These are phyloP conservation scores for Tulasnella sp. DNA, from an alignment of 768 basidiomycete species.

Conservation along the genomic window DNA sequence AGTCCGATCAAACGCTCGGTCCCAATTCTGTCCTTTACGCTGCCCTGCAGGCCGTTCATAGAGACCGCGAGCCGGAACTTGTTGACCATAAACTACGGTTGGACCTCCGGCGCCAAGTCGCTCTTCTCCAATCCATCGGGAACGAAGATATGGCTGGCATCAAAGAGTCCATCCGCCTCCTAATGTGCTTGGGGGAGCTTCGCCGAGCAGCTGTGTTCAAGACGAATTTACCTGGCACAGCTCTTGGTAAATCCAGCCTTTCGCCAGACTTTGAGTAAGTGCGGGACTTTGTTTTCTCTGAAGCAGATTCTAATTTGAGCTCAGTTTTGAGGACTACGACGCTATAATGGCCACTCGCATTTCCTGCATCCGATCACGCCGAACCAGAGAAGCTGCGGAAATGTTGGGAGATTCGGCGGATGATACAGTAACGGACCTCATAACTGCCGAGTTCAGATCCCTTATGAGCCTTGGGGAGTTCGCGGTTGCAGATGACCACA, in stretches of 20 bases:
- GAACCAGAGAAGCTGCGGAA: slow-evolving; percentile 44
- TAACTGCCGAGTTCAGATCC: slow-evolving; percentile 58
- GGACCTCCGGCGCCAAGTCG: slow-evolving; percentile 54
- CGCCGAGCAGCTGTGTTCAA: slow-evolving; percentile 15
- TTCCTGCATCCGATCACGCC: slow-evolving; percentile 66
- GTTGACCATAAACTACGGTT: slow-evolving; percentile 46
- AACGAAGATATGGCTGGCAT: slow-evolving; percentile 76
- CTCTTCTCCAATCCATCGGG: slow-evolving; percentile 53
- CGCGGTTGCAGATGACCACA: slow-evolving; percentile 58
- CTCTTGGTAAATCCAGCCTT: slow-evolving; percentile 29
- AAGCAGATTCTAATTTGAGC: slow-evolving; percentile 8
- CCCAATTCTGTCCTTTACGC: slow-evolving; percentile 53
- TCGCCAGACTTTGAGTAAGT: slow-evolving; percentile 61
- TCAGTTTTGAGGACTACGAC: slow-evolving; percentile 48
- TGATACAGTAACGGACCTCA: slow-evolving; percentile 44
- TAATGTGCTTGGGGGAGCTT: slow-evolving; percentile 79
- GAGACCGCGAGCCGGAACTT: slow-evolving; percentile 52
- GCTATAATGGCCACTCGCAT: slow-evolving; percentile 71
- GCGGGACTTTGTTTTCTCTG: neutral
- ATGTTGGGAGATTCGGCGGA: slow-evolving; percentile 65
- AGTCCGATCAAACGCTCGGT: slow-evolving; percentile 26
- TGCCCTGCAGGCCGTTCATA: slow-evolving; percentile 72
- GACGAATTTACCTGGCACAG: neutral
- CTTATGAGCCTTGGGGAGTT: slow-evolving; percentile 62
- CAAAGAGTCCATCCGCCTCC: slow-evolving; percentile 53